Base-by-base conservation (phyloP, 495 filamentous ascomycete genomes). In the Elasticomyces elasticus region DNA sequence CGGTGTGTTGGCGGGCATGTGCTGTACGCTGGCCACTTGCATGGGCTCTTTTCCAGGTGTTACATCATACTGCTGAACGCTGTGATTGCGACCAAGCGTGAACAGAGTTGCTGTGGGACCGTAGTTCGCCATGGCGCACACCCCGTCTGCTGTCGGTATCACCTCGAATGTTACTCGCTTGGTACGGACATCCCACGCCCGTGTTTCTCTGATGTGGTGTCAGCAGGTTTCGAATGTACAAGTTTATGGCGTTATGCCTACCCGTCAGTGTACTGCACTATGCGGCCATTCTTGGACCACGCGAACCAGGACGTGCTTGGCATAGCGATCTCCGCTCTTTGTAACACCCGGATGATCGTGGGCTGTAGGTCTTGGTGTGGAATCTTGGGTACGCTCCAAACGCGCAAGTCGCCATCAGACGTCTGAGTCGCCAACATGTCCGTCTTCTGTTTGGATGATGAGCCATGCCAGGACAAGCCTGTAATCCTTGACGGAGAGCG, bases 381-480 rank as follows among this genome's bases (percentile, higher is more conserved):
- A 15, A 83, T 80, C 66, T 97, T 97, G 15, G 92, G 81, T 48
- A 99, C 83, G 61, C 92, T 99, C 94, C 92, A 99, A 17, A 98
- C 90, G 56, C 89, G 81, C 22, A 97, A 73, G 64, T 99, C 92
- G 13, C 92, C 92, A 67, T 95, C 89, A 46, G 82, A 75, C 1
- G 88, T 91, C 69, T 96, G 92, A 5, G 87, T 85, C 24, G 91
- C 91, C 64, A 99, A 69, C 92, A 99, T 99, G 63, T 97, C 94
- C 11, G 92, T 94, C 67, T 95, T 97, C 66, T 96, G 90, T 52
- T 89, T 87, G 1, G 94, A 87, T 2, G 92, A 97, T 0, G 92
- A 97, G 27, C 89, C 88, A 74, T 99, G 92, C 92, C 92, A 99
- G 59, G 89, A 81, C 24, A 99, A 74, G n/a, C 81, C 84, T 22